These are phyloP conservation scores for Venturia oleaginea DNA, from an alignment of 2,329 filamentous ascomycete genomes.

Conservation along the genomic window DNA sequence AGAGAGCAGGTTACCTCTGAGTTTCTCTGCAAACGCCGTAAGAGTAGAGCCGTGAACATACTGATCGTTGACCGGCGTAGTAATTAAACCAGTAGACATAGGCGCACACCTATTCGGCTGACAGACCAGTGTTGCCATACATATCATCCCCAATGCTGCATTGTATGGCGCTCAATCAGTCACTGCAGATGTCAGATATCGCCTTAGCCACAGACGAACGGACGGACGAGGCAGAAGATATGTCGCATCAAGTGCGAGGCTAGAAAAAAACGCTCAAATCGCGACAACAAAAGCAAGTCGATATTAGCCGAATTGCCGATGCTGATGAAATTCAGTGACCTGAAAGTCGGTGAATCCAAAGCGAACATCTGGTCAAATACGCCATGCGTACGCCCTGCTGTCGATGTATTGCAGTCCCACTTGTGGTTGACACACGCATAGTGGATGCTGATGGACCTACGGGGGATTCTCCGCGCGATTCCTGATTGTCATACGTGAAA, in stretches of 20 bases:
- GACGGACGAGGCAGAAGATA: neutral
- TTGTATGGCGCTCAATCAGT: no score
- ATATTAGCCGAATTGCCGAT: neutral
- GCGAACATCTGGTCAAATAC: neutral
- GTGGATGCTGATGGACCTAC: neutral
- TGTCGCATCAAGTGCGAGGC: neutral
- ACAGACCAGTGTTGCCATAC: no score
- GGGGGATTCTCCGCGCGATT: neutral
- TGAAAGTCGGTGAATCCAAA: neutral
- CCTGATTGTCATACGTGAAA: neutral
- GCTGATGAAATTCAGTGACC: neutral
- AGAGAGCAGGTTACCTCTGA: no score
- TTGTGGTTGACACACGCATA: neutral
- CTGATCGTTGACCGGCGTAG: no score
- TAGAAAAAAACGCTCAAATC: neutral
- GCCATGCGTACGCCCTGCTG: neutral
- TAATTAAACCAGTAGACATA: no score
- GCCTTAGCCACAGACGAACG: neutral
- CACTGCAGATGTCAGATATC: neutral
- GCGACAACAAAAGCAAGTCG: neutral
- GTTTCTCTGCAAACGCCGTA: no score
- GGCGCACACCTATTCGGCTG: no score
- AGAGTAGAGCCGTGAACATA: no score
- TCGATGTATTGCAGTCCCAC: neutral
- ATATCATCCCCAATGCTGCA: no score